Conservation (phyloP, 768 basidiomycete species). For the Xerocomellus dryophilus region DNA sequence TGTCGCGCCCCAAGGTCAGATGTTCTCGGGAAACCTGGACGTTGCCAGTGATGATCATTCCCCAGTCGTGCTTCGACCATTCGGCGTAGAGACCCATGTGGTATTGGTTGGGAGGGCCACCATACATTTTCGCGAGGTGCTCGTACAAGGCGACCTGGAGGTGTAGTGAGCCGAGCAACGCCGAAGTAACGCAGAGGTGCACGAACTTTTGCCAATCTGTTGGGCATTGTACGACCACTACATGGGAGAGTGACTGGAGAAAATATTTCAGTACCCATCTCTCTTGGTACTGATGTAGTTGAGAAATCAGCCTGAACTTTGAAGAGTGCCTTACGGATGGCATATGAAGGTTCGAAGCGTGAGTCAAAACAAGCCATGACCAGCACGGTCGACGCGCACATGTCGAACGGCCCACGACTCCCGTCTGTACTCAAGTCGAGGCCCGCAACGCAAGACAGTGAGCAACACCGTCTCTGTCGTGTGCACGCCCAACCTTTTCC, state of each 20-base stretch:
- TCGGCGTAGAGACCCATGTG: conserved; percentile 65
- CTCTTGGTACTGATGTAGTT: background rate
- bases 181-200: background rate
- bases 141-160: conserved; percentile 88
- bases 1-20: conserved; percentile 68
- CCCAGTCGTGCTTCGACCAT: conserved; percentile 81
- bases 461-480: background rate
- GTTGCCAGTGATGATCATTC: conserved; percentile 87
- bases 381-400: background rate
- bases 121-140: conserved; percentile 60
- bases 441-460: conserved; percentile 34
- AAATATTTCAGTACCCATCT: conserved; percentile 23
- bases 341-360: too few relatives aligned
- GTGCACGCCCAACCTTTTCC: background rate
- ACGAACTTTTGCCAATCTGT: conserved; percentile 54
- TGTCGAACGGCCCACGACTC: conserved; percentile 28
- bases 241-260: conserved; percentile 32
- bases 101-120: conserved; percentile 67
- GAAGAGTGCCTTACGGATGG: background rate
- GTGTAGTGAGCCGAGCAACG: background rate
- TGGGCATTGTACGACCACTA: conserved; percentile 36
- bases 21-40: conserved; percentile 65
- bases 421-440: conserved; percentile 34
- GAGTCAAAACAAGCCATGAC: too few relatives aligned
- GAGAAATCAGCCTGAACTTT: background rate